These are phyloP conservation scores for Peziza echinospora DNA, from an alignment of 495 filamentous ascomycete species.

Conservation along the genomic window DNA sequence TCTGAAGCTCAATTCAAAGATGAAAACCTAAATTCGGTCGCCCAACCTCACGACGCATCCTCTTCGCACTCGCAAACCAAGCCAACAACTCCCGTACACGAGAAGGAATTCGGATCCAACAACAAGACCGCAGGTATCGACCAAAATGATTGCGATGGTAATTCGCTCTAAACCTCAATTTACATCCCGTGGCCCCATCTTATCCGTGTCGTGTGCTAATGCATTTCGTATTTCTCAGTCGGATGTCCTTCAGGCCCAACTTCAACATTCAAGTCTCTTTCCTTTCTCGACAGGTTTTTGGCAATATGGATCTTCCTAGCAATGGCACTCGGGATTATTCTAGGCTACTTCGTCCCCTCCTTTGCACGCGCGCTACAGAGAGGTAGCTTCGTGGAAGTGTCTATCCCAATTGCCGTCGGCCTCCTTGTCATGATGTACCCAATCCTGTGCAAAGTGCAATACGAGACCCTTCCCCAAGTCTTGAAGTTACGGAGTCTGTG, in stretches of 20 bases:
- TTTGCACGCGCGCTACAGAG: constrained; percentile 41
- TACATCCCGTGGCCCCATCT: no score
- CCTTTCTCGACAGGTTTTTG: constrained; percentile 52
- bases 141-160: no score
- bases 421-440: constrained; percentile 91
- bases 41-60: no score
- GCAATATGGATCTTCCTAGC: constrained; percentile 73
- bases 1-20: no score
- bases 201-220: no score
- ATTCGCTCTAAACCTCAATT: no score
- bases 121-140: no score
- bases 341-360: constrained; percentile 54
- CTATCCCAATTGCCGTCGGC: constrained; percentile 57
- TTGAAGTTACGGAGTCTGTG: constrained; percentile 42
- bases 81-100: no score
- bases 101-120: no score
- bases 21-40: no score
- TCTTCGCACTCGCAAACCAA: no score
- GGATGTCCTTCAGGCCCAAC: not conserved
- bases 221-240: no score
- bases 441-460: constrained; percentile 80
- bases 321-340: constrained; percentile 56
- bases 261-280: constrained; percentile 33
- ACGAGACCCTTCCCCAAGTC: constrained; percentile 51
- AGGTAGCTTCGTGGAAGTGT: constrained; percentile 53